Percentiles rank a stretch among this genome's conserved stretches.
Evolutionary conservation across 257 asterid species (phyloP).

Genomic region (Scutellaria galericulata): DNA sequence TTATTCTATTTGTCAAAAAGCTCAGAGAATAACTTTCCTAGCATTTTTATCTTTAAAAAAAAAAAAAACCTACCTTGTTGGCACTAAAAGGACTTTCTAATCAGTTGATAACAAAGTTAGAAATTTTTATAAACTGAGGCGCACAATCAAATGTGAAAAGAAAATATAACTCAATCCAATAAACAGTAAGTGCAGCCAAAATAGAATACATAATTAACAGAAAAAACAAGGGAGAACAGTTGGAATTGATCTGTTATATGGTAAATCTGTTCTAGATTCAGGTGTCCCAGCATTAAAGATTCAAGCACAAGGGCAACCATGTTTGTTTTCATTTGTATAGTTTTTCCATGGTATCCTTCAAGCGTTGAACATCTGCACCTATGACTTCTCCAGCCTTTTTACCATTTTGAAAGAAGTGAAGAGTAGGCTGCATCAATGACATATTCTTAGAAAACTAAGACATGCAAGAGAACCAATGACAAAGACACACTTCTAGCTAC

Average conservation of each 20-base stretch:
- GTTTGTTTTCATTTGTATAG: slow-evolving; percentile 62
- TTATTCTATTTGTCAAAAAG: not conserved
- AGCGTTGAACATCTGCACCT: slow-evolving; percentile 77
- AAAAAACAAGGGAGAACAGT: not conserved
- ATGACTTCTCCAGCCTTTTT: slow-evolving; percentile 70
- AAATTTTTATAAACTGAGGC: not conserved
- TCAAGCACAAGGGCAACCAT: slow-evolving; percentile 10
- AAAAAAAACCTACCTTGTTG: not conserved
- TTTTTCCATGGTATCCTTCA: slow-evolving; percentile 79
- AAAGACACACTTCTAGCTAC: not conserved
- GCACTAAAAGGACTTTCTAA: not conserved
- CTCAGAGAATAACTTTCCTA: not conserved
- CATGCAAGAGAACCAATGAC: slow-evolving; percentile 21
- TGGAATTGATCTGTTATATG: not conserved
- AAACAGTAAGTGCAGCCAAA: not conserved
- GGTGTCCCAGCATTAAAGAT: not conserved
- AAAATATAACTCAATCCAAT: slow-evolving; percentile 15
- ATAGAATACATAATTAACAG: slow-evolving; percentile 8
- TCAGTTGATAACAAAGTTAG: not conserved
- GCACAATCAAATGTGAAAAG: slow-evolving; percentile 14
- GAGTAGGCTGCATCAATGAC: slow-evolving; percentile 76
- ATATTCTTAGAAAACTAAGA: slow-evolving; percentile 28
- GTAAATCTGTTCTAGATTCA: slow-evolving; percentile 9
- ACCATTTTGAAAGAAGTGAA: slow-evolving; percentile 88
- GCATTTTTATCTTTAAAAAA: not conserved